These are phyloP conservation scores for Pichia paraexigua DNA, from an alignment of 805 yeast species.

Conservation along the genomic window DNA sequence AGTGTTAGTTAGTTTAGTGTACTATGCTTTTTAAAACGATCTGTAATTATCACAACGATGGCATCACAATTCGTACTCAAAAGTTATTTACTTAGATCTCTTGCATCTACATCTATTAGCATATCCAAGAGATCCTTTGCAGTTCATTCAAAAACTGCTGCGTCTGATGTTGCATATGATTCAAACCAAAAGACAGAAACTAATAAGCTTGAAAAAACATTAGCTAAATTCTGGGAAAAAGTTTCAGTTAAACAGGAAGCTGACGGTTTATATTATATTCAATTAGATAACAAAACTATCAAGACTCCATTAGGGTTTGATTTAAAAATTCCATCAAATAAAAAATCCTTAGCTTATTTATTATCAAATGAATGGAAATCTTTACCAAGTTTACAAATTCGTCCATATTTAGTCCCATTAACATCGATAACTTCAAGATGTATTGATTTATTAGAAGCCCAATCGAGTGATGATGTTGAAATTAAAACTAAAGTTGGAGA, in stretches of 20 bases:
- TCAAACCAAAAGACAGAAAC: constrained; percentile 52
- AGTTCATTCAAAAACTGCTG: not conserved
- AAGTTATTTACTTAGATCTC: not conserved
- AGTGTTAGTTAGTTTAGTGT: no score
- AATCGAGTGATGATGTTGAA: constrained; percentile 35
- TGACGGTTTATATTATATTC: constrained; percentile 38
- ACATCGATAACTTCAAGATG: constrained; percentile 85
- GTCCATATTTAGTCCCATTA: constrained; percentile 74
- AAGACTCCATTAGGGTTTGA: constrained; percentile 79
- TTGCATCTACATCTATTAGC: not conserved
- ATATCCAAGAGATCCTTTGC: constrained; percentile 3
- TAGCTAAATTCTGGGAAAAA: constrained; percentile 74
- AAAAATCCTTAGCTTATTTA: constrained; percentile 60
- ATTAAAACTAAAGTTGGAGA: constrained; percentile 55
- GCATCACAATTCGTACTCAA: not conserved
- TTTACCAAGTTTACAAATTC: constrained; percentile 57
- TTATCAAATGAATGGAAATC: constrained; percentile 84
- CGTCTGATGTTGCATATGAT: constrained; percentile 28
- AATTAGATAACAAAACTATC: constrained; percentile 67
- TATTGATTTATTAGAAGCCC: constrained; percentile 54
- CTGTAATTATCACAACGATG: not conserved
- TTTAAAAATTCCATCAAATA: constrained; percentile 52
- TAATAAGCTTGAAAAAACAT: constrained; percentile 59
- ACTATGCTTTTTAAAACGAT: no score
- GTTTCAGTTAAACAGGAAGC: constrained; percentile 36